Conservation (phyloP, 1,139 yeast genomes). For the Taphrina populina region DNA sequence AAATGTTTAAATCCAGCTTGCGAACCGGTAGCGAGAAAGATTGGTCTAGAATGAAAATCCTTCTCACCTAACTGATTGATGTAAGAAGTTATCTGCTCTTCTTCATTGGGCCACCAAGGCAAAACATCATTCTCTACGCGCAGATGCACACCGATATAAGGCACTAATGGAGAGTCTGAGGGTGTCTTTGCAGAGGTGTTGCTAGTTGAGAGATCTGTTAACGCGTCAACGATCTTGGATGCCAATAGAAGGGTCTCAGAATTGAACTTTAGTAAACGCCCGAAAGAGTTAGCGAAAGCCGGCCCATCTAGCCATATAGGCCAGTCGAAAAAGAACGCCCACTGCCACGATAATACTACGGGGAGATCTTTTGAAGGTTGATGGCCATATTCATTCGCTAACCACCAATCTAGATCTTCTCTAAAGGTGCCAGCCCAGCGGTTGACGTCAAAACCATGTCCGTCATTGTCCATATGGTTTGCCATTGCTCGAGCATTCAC, state of each 20-base stretch:
- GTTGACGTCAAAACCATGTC: neutral
- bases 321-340: conserved; percentile 4
- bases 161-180: neutral
- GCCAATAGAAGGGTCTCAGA: neutral
- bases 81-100: neutral
- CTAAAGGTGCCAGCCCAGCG: conserved; percentile 6
- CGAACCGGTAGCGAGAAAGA: conserved; percentile 2
- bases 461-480: neutral
- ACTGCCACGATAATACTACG: neutral
- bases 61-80: neutral
- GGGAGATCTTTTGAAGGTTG: neutral
- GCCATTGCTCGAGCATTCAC: conserved; percentile 1
- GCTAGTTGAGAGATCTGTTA: neutral
- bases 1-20: neutral
- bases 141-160: conserved; percentile 1
- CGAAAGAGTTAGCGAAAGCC: conserved; percentile 5
- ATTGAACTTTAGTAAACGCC: neutral
- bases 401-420: conserved; percentile 16
- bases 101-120: conserved; percentile 8
- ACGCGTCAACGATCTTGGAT: neutral
- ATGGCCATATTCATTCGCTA: neutral
- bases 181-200: neutral
- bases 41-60: neutral
- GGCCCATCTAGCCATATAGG: conserved; percentile 12
- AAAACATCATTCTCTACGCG: conserved; percentile 1